A percentile compares a stretch with the other conserved stretches of the same genome.
These are phyloP conservation scores for Macrolepiota fuliginosa DNA, from an alignment of 768 basidiomycete genomes.

Conservation along the genomic window DNA sequence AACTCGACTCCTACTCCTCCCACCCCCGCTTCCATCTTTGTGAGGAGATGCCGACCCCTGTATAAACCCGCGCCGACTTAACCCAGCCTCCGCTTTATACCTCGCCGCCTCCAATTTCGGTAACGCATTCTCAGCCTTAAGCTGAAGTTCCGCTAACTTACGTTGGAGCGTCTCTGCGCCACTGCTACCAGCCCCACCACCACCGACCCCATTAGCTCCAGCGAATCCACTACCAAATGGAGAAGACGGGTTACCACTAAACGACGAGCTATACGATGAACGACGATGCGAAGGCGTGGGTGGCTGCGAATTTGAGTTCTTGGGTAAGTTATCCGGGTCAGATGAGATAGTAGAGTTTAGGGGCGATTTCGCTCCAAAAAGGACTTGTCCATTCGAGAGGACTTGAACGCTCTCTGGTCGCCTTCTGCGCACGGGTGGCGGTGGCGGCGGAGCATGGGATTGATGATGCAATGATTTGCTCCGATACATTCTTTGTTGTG, in stretches of 20 bases:
- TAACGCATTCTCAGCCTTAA: constrained; percentile 29
- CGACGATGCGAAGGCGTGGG: background rate
- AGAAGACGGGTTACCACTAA: background rate
- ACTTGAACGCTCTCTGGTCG: constrained; percentile 69
- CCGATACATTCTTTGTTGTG: constrained; percentile 41
- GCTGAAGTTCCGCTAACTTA: constrained; percentile 38
- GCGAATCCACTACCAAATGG: constrained; percentile 3
- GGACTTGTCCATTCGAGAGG: constrained; percentile 21
- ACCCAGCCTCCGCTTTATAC: constrained; percentile 71
- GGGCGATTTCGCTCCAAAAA: background rate
- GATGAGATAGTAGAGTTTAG: background rate
- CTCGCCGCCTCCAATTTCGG: constrained; percentile 60
- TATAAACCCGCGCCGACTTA: constrained; percentile 60
- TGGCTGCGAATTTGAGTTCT: background rate
- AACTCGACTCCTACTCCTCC: constrained; percentile 22
- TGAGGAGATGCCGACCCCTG: background rate
- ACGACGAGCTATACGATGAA: constrained; percentile 25
- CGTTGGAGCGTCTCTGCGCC: constrained; percentile 31
- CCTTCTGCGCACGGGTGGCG: constrained; percentile 45
- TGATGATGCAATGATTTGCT: constrained; percentile 54
- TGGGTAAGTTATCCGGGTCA: background rate
- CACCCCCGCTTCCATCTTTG: background rate
- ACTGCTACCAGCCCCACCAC: background rate
- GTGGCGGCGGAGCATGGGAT: constrained; percentile 10
- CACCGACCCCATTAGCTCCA: background rate